Evolutionary conservation across 768 basidiomycete species (phyloP).

Genomic region (Grammothele lineata): DNA sequence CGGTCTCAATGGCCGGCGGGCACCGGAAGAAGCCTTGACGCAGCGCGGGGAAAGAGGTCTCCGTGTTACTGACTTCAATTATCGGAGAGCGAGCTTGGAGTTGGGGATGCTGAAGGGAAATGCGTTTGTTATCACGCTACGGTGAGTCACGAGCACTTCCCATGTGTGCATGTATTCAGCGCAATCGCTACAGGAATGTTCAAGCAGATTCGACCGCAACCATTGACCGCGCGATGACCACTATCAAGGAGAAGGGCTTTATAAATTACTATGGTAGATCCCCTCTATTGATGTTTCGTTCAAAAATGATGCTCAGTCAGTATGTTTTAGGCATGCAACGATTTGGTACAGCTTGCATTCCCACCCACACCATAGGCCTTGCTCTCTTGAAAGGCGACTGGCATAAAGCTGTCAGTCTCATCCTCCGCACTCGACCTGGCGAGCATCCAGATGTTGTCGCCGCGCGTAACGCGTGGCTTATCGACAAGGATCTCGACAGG

Average conservation of each 20-base stretch:
- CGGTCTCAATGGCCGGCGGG: constrained; percentile 53
- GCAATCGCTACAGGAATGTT: constrained; percentile 60
- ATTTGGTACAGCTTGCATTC: constrained; percentile 94
- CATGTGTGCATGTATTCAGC: neutral
- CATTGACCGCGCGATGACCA: constrained; percentile 71
- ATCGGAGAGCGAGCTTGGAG: constrained; percentile 78
- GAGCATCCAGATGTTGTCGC: constrained; percentile 89
- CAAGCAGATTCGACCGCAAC: constrained; percentile 69
- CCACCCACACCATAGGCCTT: constrained; percentile 92
- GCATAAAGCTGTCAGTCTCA: constrained; percentile 79
- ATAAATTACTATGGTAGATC: constrained; percentile 92
- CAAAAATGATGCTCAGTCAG: neutral
- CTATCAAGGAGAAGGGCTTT: constrained; percentile 81
- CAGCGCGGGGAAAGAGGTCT: constrained; percentile 88
- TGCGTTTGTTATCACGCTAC: constrained; percentile 88
- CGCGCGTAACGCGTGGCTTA: constrained; percentile 86
- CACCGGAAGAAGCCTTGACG: constrained; percentile 51
- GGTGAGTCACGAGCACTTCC: constrained; percentile 44
- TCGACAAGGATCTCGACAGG: constrained; percentile 72
- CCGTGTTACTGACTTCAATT: constrained; percentile 83
- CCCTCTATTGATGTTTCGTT: neutral
- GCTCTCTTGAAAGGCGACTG: constrained; percentile 87
- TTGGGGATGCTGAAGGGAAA: constrained; percentile 97
- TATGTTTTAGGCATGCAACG: constrained; percentile 83
- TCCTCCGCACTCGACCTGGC: constrained; percentile 79